Base-by-base conservation (phyloP, 1,139 yeast species). In the Suhomyces terraborum region DNA sequence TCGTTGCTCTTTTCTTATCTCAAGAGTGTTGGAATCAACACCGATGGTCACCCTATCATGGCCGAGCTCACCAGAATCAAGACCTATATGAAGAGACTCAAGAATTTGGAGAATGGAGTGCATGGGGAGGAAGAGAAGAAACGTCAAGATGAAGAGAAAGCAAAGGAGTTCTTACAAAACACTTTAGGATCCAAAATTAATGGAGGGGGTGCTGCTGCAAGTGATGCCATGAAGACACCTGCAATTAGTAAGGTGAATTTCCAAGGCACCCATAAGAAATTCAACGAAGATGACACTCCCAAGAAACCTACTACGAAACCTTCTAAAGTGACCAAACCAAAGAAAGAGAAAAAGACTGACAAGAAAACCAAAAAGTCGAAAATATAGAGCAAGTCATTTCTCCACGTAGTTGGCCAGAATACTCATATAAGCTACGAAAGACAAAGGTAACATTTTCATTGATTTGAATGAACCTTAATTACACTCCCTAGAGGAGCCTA, bases 51-150 rank as follows among this genome's bases (percentile, higher is more conserved):
- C 48, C 80, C 84, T 0, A 76, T 88, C 5, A 79, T 82, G 82
- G 68, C 70, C 19, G 96, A 89, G 58, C 69, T 89, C 39, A 72
- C 70, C 17, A 70, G 95, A 48, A 83, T 89, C 30, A 85, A 84
- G 59, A 60, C 72, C 12, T 84, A 83, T 53, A 84, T 88, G 83
- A 75, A 73, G 30, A 73, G 82, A 55, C 74, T 79, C 33, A 79
- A 82, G 48, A 67, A 64, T 7, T 61, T 74, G 2, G 76, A 70
- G 40, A 42, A 38, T 31, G 47, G 49, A n/a, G 41, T 32, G 6
- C 32, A 52, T 16, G 41, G 52, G 12, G 52, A 54, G 10, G 56
- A 56, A 12, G 48, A 52, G 12, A 45, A 52, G 19, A 49, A 54
- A 10, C 47, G 54, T 19, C 42, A 59, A 8, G 65, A 66, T 34